Base-by-base conservation (phyloP, 176 grass and related monocot species). In the Zoysia japonica region DNA sequence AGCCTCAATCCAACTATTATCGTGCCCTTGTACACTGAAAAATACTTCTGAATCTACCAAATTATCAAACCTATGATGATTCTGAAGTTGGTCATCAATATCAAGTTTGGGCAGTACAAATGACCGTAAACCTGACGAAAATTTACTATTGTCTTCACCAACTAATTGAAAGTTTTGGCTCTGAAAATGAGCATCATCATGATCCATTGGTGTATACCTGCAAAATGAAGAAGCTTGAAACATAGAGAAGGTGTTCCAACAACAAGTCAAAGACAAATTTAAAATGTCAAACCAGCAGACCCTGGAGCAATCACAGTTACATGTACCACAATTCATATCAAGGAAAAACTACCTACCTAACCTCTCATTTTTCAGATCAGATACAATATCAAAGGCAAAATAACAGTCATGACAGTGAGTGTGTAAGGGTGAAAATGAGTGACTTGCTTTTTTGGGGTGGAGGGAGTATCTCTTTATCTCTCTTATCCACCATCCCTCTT, bases 161-260 rank as follows among this genome's bases (percentile, higher is more conserved):
- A 82, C 84, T 96, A 96, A 59, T 77, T 96, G 88, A 82, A 96
- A 93, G 54, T 89, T 95, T 71, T 80, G 92, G 80, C 81, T 96
- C 56, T 96, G 88, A 93, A 99, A 93, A 77, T 96, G 90, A 80
- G 62, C 80, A 82, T 99, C 86, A 16, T 99, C 92, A 99, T 89
- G 85, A 89, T 99, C 96, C 96, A 99, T 99, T 86, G 92, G 87
- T 96, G 68, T 83, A 88, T 52, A 71, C 86, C 96, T 99, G 86
- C 65, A 82, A 72, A 47, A 79, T 74, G 52, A 15, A 64, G 43
- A 86, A 28, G 55, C 40, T 51, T 78, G 50, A 48, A 52, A 70
- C 61, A 72, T 75, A 61, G 61, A 66, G 67, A 67, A 74, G 78
- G 28, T 28, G 9, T 51, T 51, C 35, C 14, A 75, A 70, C 15